Percentiles rank a stretch among this genome's conserved stretches.
These are phyloP conservation scores for Xylaria nigripes DNA, from an alignment of 495 filamentous ascomycete species.

Conservation along the genomic window DNA sequence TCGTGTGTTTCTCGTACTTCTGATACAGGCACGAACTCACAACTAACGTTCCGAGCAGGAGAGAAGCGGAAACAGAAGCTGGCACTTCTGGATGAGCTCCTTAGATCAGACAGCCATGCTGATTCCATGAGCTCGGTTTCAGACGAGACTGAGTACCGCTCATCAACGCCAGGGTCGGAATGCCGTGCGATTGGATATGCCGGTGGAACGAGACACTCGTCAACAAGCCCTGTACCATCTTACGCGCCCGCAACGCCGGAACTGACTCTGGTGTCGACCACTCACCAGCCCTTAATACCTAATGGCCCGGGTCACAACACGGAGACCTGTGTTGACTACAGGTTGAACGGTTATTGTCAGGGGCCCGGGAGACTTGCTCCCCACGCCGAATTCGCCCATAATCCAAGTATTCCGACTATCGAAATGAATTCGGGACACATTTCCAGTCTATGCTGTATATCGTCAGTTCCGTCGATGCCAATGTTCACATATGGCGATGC, in stretches of 20 bases:
- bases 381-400: background rate
- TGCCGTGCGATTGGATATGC: slow-evolving; percentile 7
- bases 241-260: slow-evolving; percentile 12
- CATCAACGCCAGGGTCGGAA: slow-evolving; percentile 8
- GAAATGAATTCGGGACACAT: slow-evolving; percentile 5
- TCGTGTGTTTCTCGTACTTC: slow-evolving; percentile 16
- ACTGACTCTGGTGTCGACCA: slow-evolving; percentile 6
- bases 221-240: slow-evolving; percentile 17
- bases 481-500: slow-evolving; percentile 17
- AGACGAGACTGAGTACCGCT: slow-evolving; percentile 22
- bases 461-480: slow-evolving; percentile 20
- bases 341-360: background rate
- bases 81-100: slow-evolving; percentile 25
- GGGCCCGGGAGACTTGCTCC: background rate
- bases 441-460: slow-evolving; percentile 8
- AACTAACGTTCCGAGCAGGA: slow-evolving; percentile 20
- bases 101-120: slow-evolving; percentile 22
- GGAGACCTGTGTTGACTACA: slow-evolving; percentile 1
- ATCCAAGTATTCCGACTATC: background rate
- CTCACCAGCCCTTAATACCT: slow-evolving; percentile 15
- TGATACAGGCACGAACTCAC: background rate
- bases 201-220: slow-evolving; percentile 16
- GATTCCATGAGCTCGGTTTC: slow-evolving; percentile 28
- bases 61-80: slow-evolving; percentile 32
- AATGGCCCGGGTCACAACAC: slow-evolving; percentile 1